Conservation (phyloP, 179 eudicot genomes). For the Beta lomatogona region DNA sequence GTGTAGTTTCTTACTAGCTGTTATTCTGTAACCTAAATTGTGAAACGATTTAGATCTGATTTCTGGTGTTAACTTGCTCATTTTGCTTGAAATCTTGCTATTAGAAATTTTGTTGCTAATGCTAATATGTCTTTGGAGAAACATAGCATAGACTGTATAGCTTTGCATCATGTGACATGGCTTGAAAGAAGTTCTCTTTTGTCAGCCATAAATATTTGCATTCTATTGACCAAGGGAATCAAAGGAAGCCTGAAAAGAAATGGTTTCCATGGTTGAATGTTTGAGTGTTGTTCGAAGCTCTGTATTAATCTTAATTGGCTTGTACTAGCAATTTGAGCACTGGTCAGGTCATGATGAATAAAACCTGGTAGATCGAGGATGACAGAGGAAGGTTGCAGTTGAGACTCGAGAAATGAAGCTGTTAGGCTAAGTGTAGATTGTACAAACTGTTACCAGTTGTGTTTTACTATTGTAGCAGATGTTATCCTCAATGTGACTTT, state of each 20-base stretch:
- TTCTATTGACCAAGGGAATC: no score
- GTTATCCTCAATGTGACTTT: no score
- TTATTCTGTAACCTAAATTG: slow-evolving; percentile 3
- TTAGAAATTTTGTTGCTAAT: no score
- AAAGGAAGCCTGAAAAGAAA: neutral
- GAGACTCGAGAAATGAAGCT: no score
- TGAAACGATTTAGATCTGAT: neutral
- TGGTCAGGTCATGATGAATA: no score
- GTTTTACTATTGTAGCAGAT: no score
- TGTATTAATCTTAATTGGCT: neutral
- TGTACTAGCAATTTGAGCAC: neutral
- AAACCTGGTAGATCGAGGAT: neutral
- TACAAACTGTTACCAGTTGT: no score
- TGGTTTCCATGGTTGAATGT: no score
- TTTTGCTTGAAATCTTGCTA: neutral
- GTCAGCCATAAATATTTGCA: neutral
- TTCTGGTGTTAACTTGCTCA: neutral
- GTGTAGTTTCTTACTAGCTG: neutral
- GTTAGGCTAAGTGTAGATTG: no score
- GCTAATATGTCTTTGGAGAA: neutral
- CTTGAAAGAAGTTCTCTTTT: neutral
- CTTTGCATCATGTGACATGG: neutral
- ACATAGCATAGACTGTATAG: no score
- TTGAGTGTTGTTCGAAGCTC: no score
- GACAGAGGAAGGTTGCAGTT: neutral